Percentiles rank a stretch among this genome's conserved stretches.
Evolutionary conservation across 2,329 filamentous ascomycete genomes (phyloP).

Genomic region (Orbilia ellipsospora): DNA sequence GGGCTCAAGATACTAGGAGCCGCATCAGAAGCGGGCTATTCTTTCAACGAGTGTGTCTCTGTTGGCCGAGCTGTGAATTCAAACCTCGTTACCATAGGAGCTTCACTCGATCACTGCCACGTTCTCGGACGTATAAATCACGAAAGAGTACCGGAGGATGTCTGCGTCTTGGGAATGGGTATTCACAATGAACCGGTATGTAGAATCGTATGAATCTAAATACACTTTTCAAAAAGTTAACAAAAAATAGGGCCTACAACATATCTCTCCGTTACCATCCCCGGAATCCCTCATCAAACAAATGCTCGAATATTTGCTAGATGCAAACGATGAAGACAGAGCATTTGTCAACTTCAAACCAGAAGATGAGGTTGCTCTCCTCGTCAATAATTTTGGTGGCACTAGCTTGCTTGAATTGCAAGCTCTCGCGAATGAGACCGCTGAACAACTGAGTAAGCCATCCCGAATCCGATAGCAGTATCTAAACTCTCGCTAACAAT

Average conservation of each 20-base stretch:
- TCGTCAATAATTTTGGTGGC: constrained; percentile 81
- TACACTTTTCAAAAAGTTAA: not conserved
- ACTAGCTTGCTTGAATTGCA: constrained; percentile 78
- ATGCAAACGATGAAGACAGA: constrained; percentile 74
- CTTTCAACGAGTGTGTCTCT: constrained; percentile 43
- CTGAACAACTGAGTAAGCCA: constrained; percentile 68
- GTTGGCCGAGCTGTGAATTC: constrained; percentile 64
- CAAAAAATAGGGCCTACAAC: constrained; percentile 65
- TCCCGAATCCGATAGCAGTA: not conserved
- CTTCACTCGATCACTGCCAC: constrained; percentile 68
- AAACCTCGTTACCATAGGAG: constrained; percentile 68
- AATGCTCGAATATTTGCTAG: constrained; percentile 76
- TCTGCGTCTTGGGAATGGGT: constrained; percentile 75
- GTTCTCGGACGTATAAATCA: constrained; percentile 66
- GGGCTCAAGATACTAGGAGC: constrained; percentile 61
- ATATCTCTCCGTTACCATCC: constrained; percentile 65
- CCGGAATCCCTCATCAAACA: constrained; percentile 69
- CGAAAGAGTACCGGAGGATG: constrained; percentile 66
- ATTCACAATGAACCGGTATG: constrained; percentile 76
- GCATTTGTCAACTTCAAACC: constrained; percentile 74
- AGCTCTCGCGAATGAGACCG: constrained; percentile 76
- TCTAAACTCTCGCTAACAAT: constrained; percentile 8
- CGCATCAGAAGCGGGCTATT: constrained; percentile 38
- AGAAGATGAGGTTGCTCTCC: constrained; percentile 73
- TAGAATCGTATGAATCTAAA: constrained; percentile 35